Evolutionary conservation across 768 basidiomycete species (phyloP).

Genomic region (Glaciozyma antarctica): DNA sequence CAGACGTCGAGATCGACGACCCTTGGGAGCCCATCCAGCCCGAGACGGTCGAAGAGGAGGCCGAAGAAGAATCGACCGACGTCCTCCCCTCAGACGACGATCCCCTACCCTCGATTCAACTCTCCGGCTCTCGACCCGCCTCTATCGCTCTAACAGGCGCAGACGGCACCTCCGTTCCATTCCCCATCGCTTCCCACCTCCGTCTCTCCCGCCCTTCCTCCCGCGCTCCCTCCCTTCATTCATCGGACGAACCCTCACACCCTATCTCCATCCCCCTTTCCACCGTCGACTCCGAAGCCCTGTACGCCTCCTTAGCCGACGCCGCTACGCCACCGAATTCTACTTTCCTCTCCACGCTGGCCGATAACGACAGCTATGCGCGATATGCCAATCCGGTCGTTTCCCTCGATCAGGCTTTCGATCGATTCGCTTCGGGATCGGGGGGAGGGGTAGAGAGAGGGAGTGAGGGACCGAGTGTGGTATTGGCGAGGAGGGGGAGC

Average conservation of each 20-base stretch:
- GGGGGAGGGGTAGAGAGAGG: not conserved
- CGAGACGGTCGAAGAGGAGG: conserved; percentile 11
- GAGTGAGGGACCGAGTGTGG: too few species aligned
- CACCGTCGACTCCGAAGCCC: conserved; percentile 6
- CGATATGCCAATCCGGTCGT: not conserved
- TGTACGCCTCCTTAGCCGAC: conserved; percentile 24
- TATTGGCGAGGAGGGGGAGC: too few species aligned
- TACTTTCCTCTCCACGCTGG: conserved; percentile 40
- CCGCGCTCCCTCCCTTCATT: not conserved
- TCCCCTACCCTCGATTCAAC: not conserved
- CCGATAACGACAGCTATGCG: conserved; percentile 26
- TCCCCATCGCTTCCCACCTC: not conserved
- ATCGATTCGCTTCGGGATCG: not conserved
- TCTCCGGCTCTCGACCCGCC: not conserved
- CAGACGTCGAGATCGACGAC: conserved; percentile 49
- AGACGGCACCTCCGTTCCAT: not conserved
- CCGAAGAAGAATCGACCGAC: not conserved
- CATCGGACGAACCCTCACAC: not conserved
- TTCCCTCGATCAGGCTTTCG: not conserved
- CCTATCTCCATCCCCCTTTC: not conserved
- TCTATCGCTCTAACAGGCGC: not conserved
- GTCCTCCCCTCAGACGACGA: not conserved
- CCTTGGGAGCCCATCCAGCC: not conserved
- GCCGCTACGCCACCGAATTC: conserved; percentile 41
- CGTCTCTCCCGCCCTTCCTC: conserved; percentile 1